phyloP scores from a whole-genome alignment of 2,329 filamentous ascomycete species.

The Colletotrichum sp. region DNA sequence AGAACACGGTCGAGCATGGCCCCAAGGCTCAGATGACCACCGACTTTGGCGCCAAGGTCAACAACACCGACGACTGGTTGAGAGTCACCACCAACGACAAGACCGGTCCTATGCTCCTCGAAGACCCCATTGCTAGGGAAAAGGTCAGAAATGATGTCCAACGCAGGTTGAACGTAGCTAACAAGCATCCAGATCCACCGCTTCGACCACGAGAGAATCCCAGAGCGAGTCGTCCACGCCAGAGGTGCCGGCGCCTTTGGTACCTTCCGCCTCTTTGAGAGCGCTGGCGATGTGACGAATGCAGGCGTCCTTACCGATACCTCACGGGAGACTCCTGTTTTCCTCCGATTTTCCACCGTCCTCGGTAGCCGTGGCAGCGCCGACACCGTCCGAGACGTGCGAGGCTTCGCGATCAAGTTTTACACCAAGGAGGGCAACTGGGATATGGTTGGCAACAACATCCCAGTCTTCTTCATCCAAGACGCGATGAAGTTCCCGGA shows the following conservation, averaged over 20 bases:
- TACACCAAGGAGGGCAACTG: conserved; percentile 81
- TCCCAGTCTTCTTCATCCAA: conserved; percentile 76
- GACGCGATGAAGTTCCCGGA: conserved; percentile 79
- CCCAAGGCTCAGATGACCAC: conserved; percentile 69
- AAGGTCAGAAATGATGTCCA: conserved; percentile 54
- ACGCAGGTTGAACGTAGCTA: not conserved
- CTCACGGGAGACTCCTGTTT: conserved; percentile 69
- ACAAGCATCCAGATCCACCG: conserved; percentile 63
- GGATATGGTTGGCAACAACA: conserved; percentile 75
- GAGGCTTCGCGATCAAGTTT: conserved; percentile 79
- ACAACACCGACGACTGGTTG: conserved; percentile 80
- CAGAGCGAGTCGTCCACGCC: conserved; percentile 66
- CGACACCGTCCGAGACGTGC: conserved; percentile 81
- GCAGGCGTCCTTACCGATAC: conserved; percentile 73
- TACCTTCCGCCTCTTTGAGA: conserved; percentile 51
- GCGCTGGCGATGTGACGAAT: conserved; percentile 65
- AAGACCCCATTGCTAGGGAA: conserved; percentile 75
- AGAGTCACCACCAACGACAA: conserved; percentile 65
- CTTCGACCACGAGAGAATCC: conserved; percentile 72
- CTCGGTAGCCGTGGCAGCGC: conserved; percentile 76
- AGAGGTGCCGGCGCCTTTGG: conserved; percentile 64
- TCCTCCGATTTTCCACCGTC: conserved; percentile 80
- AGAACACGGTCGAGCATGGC: conserved; percentile 62
- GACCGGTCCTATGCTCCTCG: conserved; percentile 71
- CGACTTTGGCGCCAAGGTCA: conserved; percentile 77